Evolutionary conservation across 2,329 filamentous ascomycete species (phyloP).

Genomic region (Phialemoniopsis sp.): DNA sequence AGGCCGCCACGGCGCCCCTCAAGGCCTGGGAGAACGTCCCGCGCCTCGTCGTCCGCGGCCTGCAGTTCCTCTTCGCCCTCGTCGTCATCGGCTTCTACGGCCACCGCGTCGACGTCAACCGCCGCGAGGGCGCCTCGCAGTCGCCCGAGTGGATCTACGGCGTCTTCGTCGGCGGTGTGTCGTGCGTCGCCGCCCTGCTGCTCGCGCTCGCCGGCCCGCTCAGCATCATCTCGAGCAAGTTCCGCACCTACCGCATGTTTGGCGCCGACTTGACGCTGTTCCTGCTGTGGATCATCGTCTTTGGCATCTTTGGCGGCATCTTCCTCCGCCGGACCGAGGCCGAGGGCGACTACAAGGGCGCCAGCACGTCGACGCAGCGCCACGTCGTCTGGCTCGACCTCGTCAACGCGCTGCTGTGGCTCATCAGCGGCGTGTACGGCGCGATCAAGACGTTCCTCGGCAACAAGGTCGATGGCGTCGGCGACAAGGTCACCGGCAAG

Average conservation of each 20-base stretch:
- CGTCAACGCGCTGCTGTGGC: conserved; percentile 64
- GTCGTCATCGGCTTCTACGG: conserved; percentile 68
- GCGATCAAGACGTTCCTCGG: conserved; percentile 33
- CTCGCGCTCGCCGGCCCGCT: conserved; percentile 32
- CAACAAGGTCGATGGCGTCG: conserved; percentile 31
- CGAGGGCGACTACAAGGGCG: conserved; percentile 41
- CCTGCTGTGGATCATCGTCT: conserved; percentile 59
- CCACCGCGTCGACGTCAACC: conserved; percentile 48
- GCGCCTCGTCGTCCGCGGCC: conserved; percentile 52
- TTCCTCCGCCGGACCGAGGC: conserved; percentile 59
- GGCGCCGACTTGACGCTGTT: conserved; percentile 38
- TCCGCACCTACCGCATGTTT: conserved; percentile 38
- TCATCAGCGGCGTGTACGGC: conserved; percentile 39
- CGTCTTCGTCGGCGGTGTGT: conserved; percentile 50
- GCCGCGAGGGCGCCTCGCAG: conserved; percentile 29
- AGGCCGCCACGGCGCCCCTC: conserved; percentile 37
- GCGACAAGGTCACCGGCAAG: conserved; percentile 29
- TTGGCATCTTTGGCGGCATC: conserved; percentile 69
- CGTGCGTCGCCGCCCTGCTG: conserved; percentile 44
- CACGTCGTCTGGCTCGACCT: conserved; percentile 70
- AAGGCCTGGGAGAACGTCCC: conserved; percentile 41
- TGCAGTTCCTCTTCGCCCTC: conserved; percentile 68
- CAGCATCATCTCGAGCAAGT: conserved; percentile 23
- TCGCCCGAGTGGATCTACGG: conserved; percentile 62
- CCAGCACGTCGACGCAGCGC: conserved; percentile 53